These are phyloP conservation scores for Karstenula rhodostoma DNA, from an alignment of 2,329 filamentous ascomycete species.

Conservation along the genomic window DNA sequence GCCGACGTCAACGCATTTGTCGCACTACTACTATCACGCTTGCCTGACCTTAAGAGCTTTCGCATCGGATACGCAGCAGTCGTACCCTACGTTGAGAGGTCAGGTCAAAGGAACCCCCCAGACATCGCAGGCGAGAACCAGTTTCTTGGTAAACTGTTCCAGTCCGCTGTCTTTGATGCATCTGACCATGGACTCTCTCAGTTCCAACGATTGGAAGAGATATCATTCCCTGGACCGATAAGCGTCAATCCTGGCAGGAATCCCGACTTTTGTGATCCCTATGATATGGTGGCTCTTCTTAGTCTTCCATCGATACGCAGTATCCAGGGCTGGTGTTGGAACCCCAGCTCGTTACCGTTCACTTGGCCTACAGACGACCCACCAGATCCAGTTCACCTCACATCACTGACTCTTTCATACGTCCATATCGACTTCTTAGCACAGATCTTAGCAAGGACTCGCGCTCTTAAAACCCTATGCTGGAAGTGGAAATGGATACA, in stretches of 20 bases:
- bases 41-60: conserved; percentile 10
- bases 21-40: conserved; percentile 7
- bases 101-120: conserved; percentile 7
- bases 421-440: conserved; percentile 9
- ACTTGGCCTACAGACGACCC: conserved; percentile 3
- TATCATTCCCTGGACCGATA: conserved; percentile 10
- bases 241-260: conserved; percentile 7
- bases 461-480: conserved; percentile 8
- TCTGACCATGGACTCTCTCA: conserved; percentile 4
- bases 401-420: conserved; percentile 8
- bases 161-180: conserved; percentile 7
- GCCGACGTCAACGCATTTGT: conserved; percentile 10
- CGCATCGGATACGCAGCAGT: conserved; percentile 9
- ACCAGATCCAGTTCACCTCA: conserved; percentile 7
- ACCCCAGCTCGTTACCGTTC: conserved; percentile 6
- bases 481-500: conserved; percentile 10
- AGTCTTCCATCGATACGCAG: conserved; percentile 9
- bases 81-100: conserved; percentile 5
- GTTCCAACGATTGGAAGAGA: conserved; percentile 7
- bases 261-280: conserved; percentile 11
- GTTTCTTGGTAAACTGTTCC: conserved; percentile 10
- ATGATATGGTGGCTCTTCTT: conserved; percentile 9
- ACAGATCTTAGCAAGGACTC: conserved; percentile 9
- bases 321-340: conserved; percentile 10
- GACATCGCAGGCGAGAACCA: conserved; percentile 10